Percentiles rank a stretch among this genome's conserved stretches.
Conservation (phyloP, 768 basidiomycete species). For the Chalciporus piperatus region DNA sequence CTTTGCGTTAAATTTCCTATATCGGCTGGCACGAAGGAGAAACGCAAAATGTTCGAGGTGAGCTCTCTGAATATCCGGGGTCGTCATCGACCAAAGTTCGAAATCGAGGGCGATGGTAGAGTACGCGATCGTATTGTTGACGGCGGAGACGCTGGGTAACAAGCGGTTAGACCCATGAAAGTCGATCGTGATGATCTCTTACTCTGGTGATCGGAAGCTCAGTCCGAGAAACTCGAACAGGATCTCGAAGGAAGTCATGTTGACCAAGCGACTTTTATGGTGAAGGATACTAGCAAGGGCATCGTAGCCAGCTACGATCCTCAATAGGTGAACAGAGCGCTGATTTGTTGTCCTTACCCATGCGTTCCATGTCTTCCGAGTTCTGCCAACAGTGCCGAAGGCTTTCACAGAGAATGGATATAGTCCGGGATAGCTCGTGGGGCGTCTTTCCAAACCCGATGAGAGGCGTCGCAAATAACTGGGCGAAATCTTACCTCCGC, state of each 20-base stretch:
- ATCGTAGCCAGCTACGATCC: constrained; percentile 77
- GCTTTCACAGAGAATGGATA: constrained; percentile 73
- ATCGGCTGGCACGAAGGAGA: constrained; percentile 68
- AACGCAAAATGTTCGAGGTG: constrained; percentile 82
- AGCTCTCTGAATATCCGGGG: constrained; percentile 68
- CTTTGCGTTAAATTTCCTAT: constrained; percentile 73
- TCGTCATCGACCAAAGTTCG: constrained; percentile 79
- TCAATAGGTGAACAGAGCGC: constrained; percentile 2
- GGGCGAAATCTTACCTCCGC: constrained; percentile 51
- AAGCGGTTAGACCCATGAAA: neutral
- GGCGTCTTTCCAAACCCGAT: constrained; percentile 46
- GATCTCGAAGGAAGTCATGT: constrained; percentile 76
- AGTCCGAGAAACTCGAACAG: constrained; percentile 85
- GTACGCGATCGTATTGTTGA: constrained; percentile 82
- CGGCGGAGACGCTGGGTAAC: constrained; percentile 59
- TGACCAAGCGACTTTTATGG: constrained; percentile 69
- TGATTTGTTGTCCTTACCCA: constrained; percentile 53
- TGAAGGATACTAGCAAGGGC: constrained; percentile 73
- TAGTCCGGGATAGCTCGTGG: constrained; percentile 71
- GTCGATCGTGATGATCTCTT: constrained; percentile 22
- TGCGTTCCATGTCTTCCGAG: constrained; percentile 90
- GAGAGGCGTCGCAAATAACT: neutral
- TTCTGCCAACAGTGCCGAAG: constrained; percentile 87
- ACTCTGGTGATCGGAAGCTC: constrained; percentile 82
- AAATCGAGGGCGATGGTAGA: constrained; percentile 84